Conservation (phyloP, 1,284 basidiomycete genomes). For the Trametes versicolor region DNA sequence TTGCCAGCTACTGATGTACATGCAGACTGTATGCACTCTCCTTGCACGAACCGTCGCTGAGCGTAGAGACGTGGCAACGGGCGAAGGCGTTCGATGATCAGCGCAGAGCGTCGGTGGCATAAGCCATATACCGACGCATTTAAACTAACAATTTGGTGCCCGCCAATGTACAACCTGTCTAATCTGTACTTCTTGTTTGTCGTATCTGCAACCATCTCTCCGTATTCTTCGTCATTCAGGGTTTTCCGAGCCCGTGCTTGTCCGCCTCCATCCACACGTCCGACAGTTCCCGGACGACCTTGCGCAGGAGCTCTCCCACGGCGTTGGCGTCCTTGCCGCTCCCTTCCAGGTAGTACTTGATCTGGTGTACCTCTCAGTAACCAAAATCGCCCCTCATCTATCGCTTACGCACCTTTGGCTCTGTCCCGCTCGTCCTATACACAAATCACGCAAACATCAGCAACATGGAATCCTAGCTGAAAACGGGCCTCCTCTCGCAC, state of each 20-base stretch:
- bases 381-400: background rate
- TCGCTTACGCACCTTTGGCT: constrained; percentile 73
- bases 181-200: constrained; percentile 14
- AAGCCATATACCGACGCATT: background rate
- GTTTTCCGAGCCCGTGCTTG: constrained; percentile 60
- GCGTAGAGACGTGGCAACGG: constrained; percentile 50
- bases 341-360: constrained; percentile 88
- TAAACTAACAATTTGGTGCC: background rate
- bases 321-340: constrained; percentile 58
- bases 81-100: constrained; percentile 50
- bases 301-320: constrained; percentile 58
- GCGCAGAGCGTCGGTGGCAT: constrained; percentile 40
- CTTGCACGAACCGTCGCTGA: constrained; percentile 47
- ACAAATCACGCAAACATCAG: background rate
- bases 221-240: constrained; percentile 41
- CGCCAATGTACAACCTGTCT: background rate
- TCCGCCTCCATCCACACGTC: constrained; percentile 74
- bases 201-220: background rate
- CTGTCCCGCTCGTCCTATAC: constrained; percentile 83
- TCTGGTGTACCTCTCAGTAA: constrained; percentile 50
- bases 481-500: constrained; percentile 17
- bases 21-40: constrained; percentile 50
- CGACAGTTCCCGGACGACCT: constrained; percentile 66
- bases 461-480: background rate
- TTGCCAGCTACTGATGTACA: constrained; percentile 1